Evolutionary conservation across 768 basidiomycete genomes (phyloP), one percentile per base, ranked within the genome.

Genomic region (Amanita inopinata): DNA sequence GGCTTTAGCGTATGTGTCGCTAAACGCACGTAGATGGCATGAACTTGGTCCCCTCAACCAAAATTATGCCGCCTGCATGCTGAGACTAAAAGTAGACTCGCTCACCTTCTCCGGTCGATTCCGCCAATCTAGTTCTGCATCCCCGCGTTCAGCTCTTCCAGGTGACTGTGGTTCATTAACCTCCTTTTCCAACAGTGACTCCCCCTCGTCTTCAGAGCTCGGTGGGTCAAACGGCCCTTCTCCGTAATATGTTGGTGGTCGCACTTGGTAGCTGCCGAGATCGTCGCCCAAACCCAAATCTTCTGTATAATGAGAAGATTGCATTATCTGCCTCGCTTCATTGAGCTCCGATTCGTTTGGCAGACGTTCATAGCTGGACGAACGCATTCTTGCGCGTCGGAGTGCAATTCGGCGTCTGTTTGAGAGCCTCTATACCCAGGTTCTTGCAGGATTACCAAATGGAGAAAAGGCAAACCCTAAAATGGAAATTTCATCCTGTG

Each of bases 201-300:
- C 66, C 19, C 74, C 71, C 43, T 80, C 83, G n/a, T 81, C 81
- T 36, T 80, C 80, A n/a, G 84, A 86, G 52, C 81, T 83, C 5
- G 84, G 82, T 15, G 80, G 70, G 49, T 85, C 81, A 53, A 87
- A 89, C 0, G 76, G 69, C 0, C 85, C 83, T 14, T 87, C 84
- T 22, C 72, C 80, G 50, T 88, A 88, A 61, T 88, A 88, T 4
- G 53, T 59, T 22, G 55, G 52, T 4, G 65, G 63, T 9, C 56
- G 14, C 24, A n/a, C 24, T 23, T 25, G 19, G 27, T 28, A 28
- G 27, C 27, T 11, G 23, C 38, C 40, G 22, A 46, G 17, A 33
- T n/a, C 19, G 30, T 35, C 12, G 14, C 3, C 4, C 4, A 8
- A 18, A 11, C 6, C 32, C 8, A 12, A 23, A 34, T 34, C 11